phyloP scores from a whole-genome alignment of 2,329 filamentous ascomycete species.

The Thelonectria blattea region DNA sequence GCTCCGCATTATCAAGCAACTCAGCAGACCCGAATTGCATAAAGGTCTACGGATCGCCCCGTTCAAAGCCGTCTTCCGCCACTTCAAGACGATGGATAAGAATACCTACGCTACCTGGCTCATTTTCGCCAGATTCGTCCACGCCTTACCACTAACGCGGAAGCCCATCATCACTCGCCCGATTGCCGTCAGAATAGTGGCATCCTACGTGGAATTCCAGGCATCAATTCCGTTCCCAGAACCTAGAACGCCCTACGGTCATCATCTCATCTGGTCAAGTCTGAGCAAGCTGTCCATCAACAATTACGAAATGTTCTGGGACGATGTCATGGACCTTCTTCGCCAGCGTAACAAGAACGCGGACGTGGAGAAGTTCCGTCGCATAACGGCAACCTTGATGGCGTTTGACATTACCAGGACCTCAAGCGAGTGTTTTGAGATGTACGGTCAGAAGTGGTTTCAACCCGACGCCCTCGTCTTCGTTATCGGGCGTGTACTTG shows the following conservation, averaged over 20 bases:
- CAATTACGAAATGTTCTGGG: slow-evolving; percentile 1
- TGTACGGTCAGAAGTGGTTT: slow-evolving; percentile 1
- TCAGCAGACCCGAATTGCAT: too few species aligned
- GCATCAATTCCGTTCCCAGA: not conserved
- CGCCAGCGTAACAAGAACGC: not conserved
- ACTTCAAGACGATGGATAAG: not conserved
- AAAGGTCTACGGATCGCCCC: too few species aligned
- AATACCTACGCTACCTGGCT: not conserved
- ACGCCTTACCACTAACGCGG: not conserved
- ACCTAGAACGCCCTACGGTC: not conserved
- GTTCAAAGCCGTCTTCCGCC: not conserved
- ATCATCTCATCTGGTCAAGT: not conserved
- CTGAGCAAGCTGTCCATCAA: not conserved
- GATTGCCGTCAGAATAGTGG: not conserved
- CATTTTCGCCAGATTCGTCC: not conserved
- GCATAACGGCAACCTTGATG: slow-evolving; percentile 5
- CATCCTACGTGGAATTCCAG: slow-evolving; percentile 7
- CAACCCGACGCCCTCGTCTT: slow-evolving; percentile 7
- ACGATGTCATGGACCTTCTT: not conserved
- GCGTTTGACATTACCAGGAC: slow-evolving; percentile 1
- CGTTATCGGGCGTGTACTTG: slow-evolving; percentile 7
- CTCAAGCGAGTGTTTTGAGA: slow-evolving; percentile 3
- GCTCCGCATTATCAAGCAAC: too few species aligned
- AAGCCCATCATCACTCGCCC: not conserved
- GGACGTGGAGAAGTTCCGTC: not conserved